Evolutionary conservation across 805 yeast species (phyloP), one percentile per base, ranked within the genome.

Genomic region (Peterozyma toletana): DNA sequence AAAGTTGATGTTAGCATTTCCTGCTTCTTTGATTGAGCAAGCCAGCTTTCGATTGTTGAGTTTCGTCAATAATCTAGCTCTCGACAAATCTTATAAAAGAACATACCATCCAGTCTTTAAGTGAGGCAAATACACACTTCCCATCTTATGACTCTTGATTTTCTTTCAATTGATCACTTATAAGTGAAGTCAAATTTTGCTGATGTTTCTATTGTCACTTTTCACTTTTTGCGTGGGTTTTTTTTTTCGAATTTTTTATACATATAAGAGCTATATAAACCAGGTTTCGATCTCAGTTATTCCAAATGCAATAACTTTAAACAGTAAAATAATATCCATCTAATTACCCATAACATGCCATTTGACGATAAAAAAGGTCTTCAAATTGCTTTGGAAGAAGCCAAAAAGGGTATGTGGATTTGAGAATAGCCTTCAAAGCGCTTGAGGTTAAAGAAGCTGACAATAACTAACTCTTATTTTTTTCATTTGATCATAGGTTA

Each of bases 91-190:
- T 13, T 44, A 14, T 3, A 15, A 5, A 40, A 2, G 5, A 3
- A 53, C 59, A 29, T 42, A 56, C 60, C 96, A 88, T 5, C 95
- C 96, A 0, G 91, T 74, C 27, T 71, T 77, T 45, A 88, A 65
- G 57, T 88, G 93, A 1, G 95, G 93, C 42, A 88, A 67, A 53
- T 87, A 85, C 1, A 85, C 81, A 46, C 90, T 82, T 4, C 91
- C 90, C 95, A 86, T 86, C 11, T 14, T 35, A 11, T 16, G 9
- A 15, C 7, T 5, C 35, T 33, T 9, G 35, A 33, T 4, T 9
- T 9, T 33, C 27, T 21, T 21, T 21, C 27, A 21, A 21, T 21
- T 21, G 27, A 21, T n/a, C 27, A 7, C 4, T 21, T 21, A 7
- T 7, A 21, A 21, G 7, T 21, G 7, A 21, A 7, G 7, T 5